These are phyloP conservation scores for Marasmius tenuissimus DNA, from an alignment of 1,284 basidiomycete genomes.

Conservation along the genomic window DNA sequence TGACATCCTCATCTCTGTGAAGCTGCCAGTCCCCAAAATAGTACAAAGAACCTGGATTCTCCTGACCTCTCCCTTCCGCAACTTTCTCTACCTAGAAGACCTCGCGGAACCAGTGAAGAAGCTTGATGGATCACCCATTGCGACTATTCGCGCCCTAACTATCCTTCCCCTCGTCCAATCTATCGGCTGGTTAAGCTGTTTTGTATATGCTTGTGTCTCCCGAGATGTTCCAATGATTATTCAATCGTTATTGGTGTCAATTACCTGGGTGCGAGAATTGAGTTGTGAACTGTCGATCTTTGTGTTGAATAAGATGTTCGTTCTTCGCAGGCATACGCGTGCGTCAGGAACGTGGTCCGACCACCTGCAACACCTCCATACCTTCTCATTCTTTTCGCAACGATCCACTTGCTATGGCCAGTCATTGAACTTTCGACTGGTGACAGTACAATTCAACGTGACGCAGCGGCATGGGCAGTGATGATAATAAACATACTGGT, in stretches of 20 bases:
- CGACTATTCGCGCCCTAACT: slow-evolving; percentile 35
- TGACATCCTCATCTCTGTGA: slow-evolving; percentile 27
- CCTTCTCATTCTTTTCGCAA: slow-evolving; percentile 45
- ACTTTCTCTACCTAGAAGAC: slow-evolving; percentile 54
- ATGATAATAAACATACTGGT: slow-evolving; percentile 32
- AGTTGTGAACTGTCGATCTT: not conserved
- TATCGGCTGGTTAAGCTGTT: slow-evolving; percentile 32
- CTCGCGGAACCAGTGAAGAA: slow-evolving; percentile 39
- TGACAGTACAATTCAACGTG: not conserved
- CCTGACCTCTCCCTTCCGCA: slow-evolving; percentile 46
- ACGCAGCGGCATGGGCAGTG: slow-evolving; percentile 18
- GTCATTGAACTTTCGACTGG: slow-evolving; percentile 30
- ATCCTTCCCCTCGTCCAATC: slow-evolving; percentile 35
- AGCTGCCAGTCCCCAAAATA: slow-evolving; percentile 23
- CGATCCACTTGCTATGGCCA: slow-evolving; percentile 31
- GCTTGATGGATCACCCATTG: slow-evolving; percentile 22
- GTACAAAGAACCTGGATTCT: slow-evolving; percentile 25
- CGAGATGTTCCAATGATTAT: slow-evolving; percentile 19
- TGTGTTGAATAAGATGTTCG: slow-evolving; percentile 5
- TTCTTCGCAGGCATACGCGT: slow-evolving; percentile 40
- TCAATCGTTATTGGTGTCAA: slow-evolving; percentile 26
- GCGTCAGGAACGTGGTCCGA: slow-evolving; percentile 36
- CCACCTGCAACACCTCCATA: slow-evolving; percentile 54
- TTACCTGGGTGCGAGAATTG: slow-evolving; percentile 43
- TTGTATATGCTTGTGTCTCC: slow-evolving; percentile 32